phyloP scores from a whole-genome alignment of 1,139 yeast genomes.

The Yamadazyma kanchanaburiensis region DNA sequence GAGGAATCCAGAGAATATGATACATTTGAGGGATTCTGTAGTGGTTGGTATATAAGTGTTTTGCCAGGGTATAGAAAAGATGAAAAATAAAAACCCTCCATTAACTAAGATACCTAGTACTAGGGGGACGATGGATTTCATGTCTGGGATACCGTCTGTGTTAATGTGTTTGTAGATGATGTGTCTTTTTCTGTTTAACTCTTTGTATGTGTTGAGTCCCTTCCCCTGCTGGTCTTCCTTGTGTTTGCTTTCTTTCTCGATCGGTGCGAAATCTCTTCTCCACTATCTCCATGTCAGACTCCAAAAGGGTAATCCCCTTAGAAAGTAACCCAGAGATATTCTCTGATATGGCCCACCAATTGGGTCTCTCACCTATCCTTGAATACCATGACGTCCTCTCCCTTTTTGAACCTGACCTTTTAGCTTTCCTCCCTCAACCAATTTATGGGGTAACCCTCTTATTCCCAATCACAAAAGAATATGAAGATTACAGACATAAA shows the following conservation, averaged over 20 bases:
- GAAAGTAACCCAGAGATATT: conserved; percentile 90
- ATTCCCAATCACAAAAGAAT: conserved; percentile 70
- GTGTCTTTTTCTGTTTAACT: no score
- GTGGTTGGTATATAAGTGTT: conserved; percentile 5
- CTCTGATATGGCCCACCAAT: conserved; percentile 58
- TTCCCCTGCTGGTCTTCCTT: no score
- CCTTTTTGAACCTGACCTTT: conserved; percentile 71
- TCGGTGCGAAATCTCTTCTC: no score
- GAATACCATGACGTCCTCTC: conserved; percentile 82
- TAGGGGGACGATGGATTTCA: conserved; percentile 1
- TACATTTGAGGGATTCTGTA: conserved; percentile 8
- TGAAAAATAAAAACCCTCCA: not conserved
- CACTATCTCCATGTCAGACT: conserved; percentile 8
- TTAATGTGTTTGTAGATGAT: no score
- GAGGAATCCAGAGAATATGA: conserved; percentile 9
- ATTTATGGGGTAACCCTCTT: conserved; percentile 68
- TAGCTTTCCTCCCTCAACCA: conserved; percentile 82
- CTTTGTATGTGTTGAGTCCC: no score
- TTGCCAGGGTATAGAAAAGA: conserved; percentile 5
- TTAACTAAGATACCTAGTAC: not conserved
- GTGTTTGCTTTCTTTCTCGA: no score
- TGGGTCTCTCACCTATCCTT: conserved; percentile 64
- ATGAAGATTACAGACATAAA: conserved; percentile 48
- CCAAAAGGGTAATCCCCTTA: conserved; percentile 63
- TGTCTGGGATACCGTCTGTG: no score